A percentile compares a stretch with the other conserved stretches of the same genome.
Evolutionary conservation across 1,139 yeast genomes (phyloP).

Genomic region (Hemisphaericaspora xylanilytica): DNA sequence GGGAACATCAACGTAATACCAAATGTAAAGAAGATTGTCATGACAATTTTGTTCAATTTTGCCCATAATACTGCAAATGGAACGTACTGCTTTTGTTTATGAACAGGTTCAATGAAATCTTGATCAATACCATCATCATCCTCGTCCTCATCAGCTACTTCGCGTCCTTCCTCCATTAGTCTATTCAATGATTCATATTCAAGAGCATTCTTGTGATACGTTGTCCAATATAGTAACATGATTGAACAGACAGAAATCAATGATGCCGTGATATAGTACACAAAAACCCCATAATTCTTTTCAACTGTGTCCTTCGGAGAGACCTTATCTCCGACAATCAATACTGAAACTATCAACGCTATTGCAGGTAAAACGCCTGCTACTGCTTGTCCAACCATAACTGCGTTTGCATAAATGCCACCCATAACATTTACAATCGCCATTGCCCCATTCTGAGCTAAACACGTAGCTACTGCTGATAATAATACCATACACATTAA

Average conservation of each 20-base stretch:
- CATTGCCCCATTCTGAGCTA: slow-evolving; percentile 87
- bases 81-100: slow-evolving; percentile 29
- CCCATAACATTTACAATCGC: slow-evolving; percentile 83
- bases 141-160: slow-evolving; percentile 11
- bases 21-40: slow-evolving; percentile 73
- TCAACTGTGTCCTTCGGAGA: slow-evolving; percentile 26
- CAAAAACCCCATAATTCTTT: slow-evolving; percentile 51
- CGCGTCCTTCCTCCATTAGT: slow-evolving; percentile 11
- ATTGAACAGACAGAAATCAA: slow-evolving; percentile 54
- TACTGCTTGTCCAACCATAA: slow-evolving; percentile 92
- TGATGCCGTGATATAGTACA: slow-evolving; percentile 71
- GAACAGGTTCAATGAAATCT: slow-evolving; percentile 13
- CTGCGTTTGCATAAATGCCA: slow-evolving; percentile 76
- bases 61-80: slow-evolving; percentile 52
- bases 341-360: slow-evolving; percentile 61
- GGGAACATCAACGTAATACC: slow-evolving; percentile 81
- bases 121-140: slow-evolving; percentile 3
- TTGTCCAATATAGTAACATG: slow-evolving; percentile 32
- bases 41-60: slow-evolving; percentile 60
- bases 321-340: slow-evolving; percentile 39
- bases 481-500: slow-evolving; percentile 58
- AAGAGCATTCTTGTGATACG: slow-evolving; percentile 22
- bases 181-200: slow-evolving; percentile 21
- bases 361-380: slow-evolving; percentile 90
- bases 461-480: slow-evolving; percentile 65